Conservation (phyloP, 2,329 filamentous ascomycete species). For the Westerdykella ornata region DNA sequence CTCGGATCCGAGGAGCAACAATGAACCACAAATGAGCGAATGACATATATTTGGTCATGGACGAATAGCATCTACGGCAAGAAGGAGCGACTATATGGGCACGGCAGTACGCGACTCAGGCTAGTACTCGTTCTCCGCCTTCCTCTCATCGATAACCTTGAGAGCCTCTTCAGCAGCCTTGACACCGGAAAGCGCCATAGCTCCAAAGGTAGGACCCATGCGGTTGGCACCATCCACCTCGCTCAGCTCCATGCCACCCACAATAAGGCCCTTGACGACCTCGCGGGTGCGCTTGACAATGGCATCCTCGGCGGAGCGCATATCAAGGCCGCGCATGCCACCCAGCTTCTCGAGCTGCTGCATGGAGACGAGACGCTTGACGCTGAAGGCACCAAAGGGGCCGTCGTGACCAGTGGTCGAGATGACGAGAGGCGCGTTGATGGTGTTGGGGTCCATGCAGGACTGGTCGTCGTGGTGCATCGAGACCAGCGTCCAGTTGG, state of each 20-base stretch:
- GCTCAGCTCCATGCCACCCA: constrained; percentile 90
- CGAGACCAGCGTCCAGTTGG: constrained; percentile 89
- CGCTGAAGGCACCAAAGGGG: constrained; percentile 84
- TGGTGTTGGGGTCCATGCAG: constrained; percentile 97
- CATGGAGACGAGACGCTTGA: constrained; percentile 89
- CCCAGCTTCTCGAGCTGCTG: constrained; percentile 73
- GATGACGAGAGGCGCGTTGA: constrained; percentile 84
- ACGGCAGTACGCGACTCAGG: too few species aligned
- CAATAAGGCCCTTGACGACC: constrained; percentile 78
- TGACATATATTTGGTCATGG: too few species aligned
- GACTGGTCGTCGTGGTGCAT: constrained; percentile 69
- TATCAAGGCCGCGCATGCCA: constrained; percentile 89
- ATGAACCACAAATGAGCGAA: too few species aligned
- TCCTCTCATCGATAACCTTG: constrained; percentile 67
- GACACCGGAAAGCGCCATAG: constrained; percentile 80
- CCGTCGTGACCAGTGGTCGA: constrained; percentile 87
- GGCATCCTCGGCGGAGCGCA: constrained; percentile 84
- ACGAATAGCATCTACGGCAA: too few species aligned
- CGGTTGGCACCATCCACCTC: constrained; percentile 88
- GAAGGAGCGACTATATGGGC: too few species aligned
- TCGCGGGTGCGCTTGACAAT: constrained; percentile 90
- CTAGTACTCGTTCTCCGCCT: constrained; percentile 60
- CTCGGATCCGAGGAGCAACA: too few species aligned
- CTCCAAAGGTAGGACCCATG: constrained; percentile 85
- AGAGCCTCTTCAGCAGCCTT: constrained; percentile 87